phyloP scores from a whole-genome alignment of 1,139 yeast genomes.

The Scheffersomyces quercinus region DNA sequence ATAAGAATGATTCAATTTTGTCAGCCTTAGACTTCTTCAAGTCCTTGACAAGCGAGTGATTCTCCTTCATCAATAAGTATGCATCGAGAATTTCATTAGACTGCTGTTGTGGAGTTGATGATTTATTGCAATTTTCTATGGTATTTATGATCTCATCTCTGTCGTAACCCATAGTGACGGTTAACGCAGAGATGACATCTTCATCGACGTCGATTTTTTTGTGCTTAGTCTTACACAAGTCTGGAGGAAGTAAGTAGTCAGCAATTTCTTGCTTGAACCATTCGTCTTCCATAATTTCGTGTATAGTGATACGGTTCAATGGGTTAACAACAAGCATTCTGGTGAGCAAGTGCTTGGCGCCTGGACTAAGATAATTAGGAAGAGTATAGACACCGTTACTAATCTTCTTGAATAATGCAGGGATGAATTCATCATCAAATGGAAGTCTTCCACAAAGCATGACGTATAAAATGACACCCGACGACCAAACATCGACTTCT shows the following conservation, averaged over 20 bases:
- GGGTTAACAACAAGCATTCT: constrained; percentile 97
- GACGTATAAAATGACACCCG: constrained; percentile 94
- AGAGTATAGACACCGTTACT: constrained; percentile 92
- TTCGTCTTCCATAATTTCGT: constrained; percentile 91
- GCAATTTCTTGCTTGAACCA: constrained; percentile 91
- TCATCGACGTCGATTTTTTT: constrained; percentile 64
- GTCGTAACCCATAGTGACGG: constrained; percentile 91
- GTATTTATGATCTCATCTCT: constrained; percentile 83
- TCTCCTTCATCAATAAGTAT: constrained; percentile 83
- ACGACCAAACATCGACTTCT: constrained; percentile 98
- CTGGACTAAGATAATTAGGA: constrained; percentile 85
- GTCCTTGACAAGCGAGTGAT: constrained; percentile 67
- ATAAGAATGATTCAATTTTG: constrained; percentile 52
- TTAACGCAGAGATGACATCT: constrained; percentile 74
- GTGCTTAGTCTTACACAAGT: constrained; percentile 44
- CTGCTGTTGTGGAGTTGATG: constrained; percentile 35
- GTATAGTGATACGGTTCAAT: constrained; percentile 89
- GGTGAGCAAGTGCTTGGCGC: constrained; percentile 83
- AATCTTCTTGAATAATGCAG: constrained; percentile 92
- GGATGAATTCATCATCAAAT: constrained; percentile 96
- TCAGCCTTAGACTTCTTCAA: constrained; percentile 56
- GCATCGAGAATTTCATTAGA: constrained; percentile 87
- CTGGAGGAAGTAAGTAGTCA: constrained; percentile 78
- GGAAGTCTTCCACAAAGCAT: constrained; percentile 98
- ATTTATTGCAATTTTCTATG: constrained; percentile 48